Conservation (phyloP, 225 moss, liverwort and hornwort species). For the Straminergon stramineum region DNA sequence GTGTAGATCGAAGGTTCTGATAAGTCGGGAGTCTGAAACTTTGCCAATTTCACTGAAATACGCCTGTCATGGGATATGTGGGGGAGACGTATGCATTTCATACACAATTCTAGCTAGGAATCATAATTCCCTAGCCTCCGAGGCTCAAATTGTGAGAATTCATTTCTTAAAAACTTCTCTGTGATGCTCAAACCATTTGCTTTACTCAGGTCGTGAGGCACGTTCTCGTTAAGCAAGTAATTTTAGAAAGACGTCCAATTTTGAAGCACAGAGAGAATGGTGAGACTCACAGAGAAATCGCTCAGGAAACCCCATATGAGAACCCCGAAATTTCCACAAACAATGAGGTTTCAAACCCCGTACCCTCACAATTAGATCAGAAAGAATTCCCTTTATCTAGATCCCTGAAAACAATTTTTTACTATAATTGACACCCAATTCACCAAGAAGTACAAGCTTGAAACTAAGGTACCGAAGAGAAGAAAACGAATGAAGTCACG, state of each 20-base stretch:
- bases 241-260: not conserved
- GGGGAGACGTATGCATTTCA: not conserved
- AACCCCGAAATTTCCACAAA: not conserved
- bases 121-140: not conserved
- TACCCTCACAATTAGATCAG: not conserved
- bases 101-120: not conserved
- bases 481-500: not conserved
- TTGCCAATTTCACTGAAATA: not conserved
- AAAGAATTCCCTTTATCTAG: not conserved
- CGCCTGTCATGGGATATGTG: no score
- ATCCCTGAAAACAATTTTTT: not conserved
- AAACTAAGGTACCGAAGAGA: not conserved
- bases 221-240: not conserved
- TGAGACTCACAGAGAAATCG: not conserved
- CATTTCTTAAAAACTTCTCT: not conserved
- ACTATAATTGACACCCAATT: not conserved
- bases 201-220: not conserved
- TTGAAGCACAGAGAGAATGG: not conserved
- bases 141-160: not conserved
- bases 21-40: not conserved
- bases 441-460: not conserved
- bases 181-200: not conserved
- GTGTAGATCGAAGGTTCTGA: not conserved
- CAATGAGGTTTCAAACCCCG: not conserved
- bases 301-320: not conserved